Percentiles rank a stretch among this genome's conserved stretches.
Conservation (phyloP, 106 monocot species). For the Cymbidium sinense region DNA sequence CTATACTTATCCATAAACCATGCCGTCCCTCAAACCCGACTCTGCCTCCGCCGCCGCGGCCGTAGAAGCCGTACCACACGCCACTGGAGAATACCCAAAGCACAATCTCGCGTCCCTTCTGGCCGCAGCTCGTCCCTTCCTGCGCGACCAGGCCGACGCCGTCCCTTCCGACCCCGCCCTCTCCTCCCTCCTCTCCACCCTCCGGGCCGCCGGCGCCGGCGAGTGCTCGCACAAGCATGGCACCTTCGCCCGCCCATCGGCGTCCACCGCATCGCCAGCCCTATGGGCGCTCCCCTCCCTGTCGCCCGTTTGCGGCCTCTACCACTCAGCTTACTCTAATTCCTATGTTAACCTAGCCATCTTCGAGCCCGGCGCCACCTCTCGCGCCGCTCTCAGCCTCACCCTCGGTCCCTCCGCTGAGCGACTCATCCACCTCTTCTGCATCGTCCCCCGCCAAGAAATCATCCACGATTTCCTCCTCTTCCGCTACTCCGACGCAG, state of each 20-base stretch:
- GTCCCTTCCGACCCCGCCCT: constrained; percentile 45
- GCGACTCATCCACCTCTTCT: constrained; percentile 85
- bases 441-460: constrained; percentile 66
- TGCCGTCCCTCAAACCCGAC: constrained; percentile 12
- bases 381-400: constrained; percentile 33
- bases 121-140: constrained; percentile 55
- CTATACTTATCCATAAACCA: background rate
- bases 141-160: constrained; percentile 53
- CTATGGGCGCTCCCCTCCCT: constrained; percentile 48
- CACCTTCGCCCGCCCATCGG: constrained; percentile 81
- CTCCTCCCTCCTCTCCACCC: constrained; percentile 47
- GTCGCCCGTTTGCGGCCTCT: constrained; percentile 83
- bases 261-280: constrained; percentile 63
- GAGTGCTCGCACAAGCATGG: constrained; percentile 98
- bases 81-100: background rate
- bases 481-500: constrained; percentile 61
- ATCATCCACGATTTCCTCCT: constrained; percentile 80
- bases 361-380: constrained; percentile 58
- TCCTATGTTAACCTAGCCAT: constrained; percentile 99
- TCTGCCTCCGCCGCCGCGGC: background rate
- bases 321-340: constrained; percentile 98
- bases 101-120: constrained; percentile 29
- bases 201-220: constrained; percentile 59
- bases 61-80: no score
- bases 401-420: constrained; percentile 63